Conservation (phyloP, 2,329 filamentous ascomycete species). For the Rhynchosporium graminicola region DNA sequence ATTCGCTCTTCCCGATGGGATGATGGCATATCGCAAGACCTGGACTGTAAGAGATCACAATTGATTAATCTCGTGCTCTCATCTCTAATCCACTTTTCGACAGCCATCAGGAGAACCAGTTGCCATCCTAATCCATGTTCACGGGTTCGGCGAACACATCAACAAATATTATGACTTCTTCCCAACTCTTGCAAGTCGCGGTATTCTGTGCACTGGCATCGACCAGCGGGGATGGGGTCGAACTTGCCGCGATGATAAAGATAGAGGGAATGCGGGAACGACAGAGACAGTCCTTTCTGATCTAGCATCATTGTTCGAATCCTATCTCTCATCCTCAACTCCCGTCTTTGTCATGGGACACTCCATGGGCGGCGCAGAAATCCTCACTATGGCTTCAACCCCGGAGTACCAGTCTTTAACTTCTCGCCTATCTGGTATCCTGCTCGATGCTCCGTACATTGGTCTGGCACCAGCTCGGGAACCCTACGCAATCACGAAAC, state of each 20-base stretch:
- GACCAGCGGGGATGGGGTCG: conserved; percentile 9
- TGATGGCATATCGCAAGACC: conserved; percentile 9
- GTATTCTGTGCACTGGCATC: conserved; percentile 8
- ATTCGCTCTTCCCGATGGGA: conserved; percentile 3
- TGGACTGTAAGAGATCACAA: not conserved
- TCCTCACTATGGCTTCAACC: conserved; percentile 7
- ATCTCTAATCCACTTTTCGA: not conserved
- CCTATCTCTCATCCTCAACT: not conserved
- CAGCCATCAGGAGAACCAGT: not conserved
- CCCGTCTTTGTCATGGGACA: conserved; percentile 9
- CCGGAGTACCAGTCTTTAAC: not conserved
- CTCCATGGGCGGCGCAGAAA: conserved; percentile 5
- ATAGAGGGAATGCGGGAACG: not conserved
- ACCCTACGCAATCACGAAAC: not conserved
- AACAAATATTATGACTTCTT: conserved; percentile 9
- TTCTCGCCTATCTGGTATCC: not conserved
- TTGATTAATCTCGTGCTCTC: not conserved
- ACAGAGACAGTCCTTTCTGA: conserved; percentile 9
- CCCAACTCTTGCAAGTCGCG: not conserved
- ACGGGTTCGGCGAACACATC: conserved; percentile 7
- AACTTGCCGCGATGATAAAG: not conserved
- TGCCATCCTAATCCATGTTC: conserved; percentile 1
- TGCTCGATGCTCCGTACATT: not conserved
- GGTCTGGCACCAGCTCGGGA: not conserved
- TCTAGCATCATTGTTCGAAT: not conserved